phyloP scores from a whole-genome alignment of 768 basidiomycete species.

The Pseudohyphozyma bogoriensis region DNA sequence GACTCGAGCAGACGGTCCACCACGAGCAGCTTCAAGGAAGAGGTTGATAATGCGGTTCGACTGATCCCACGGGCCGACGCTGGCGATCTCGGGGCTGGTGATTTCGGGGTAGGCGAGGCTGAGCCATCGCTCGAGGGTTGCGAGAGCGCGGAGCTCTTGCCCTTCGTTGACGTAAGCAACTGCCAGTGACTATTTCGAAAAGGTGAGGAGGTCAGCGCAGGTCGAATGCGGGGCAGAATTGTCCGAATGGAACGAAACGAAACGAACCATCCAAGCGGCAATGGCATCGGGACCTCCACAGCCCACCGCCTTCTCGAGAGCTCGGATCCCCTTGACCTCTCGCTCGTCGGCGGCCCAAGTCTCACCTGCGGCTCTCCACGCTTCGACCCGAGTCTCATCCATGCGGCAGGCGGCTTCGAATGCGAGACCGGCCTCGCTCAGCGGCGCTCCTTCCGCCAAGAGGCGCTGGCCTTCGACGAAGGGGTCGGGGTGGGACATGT shows the following conservation, averaged over 20 bases:
- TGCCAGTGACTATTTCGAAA: conserved; percentile 61
- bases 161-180: conserved; percentile 94
- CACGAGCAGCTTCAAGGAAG: conserved; percentile 70
- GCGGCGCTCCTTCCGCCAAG: conserved; percentile 66
- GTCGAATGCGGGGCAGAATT: not conserved
- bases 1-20: conserved; percentile 61
- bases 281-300: conserved; percentile 54
- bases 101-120: conserved; percentile 48
- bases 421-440: conserved; percentile 75
- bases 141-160: conserved; percentile 73
- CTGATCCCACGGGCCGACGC: conserved; percentile 56
- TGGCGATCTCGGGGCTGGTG: conserved; percentile 17
- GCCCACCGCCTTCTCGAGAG: conserved; percentile 38
- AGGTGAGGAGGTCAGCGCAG: not conserved
- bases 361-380: conserved; percentile 87
- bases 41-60: conserved; percentile 67
- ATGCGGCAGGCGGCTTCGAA: conserved; percentile 83
- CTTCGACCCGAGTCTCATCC: conserved; percentile 66
- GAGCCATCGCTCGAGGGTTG: conserved; percentile 79
- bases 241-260: conserved; percentile 38
- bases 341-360: conserved; percentile 51
- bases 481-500: conserved; percentile 30
- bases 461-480: conserved; percentile 60
- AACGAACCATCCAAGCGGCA: conserved; percentile 66
- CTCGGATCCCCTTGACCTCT: conserved; percentile 41